A percentile compares a stretch with the other conserved stretches of the same genome.
phyloP scores from a whole-genome alignment of 805 yeast genomes.

The Metschnikowia aberdeeniae region DNA sequence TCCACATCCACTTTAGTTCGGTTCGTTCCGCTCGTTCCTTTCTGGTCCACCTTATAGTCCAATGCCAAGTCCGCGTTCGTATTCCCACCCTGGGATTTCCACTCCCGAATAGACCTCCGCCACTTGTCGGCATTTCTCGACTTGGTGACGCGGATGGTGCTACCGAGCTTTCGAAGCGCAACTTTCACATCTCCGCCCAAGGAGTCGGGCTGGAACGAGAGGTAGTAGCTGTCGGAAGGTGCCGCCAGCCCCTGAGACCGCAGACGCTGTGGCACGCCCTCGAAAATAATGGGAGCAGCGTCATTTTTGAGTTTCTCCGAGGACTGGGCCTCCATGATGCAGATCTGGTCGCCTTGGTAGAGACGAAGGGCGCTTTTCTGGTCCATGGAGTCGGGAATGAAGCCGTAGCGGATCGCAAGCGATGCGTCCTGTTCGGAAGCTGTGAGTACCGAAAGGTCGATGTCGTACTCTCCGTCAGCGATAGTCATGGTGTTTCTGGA shows the following conservation, averaged over 20 bases:
- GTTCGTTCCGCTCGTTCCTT: no score
- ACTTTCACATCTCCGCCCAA: constrained; percentile 1
- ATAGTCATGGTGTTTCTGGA: constrained; percentile 20
- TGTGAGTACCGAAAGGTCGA: constrained; percentile 30
- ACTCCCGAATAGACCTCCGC: constrained; percentile 18
- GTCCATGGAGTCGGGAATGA: constrained; percentile 40
- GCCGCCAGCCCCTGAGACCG: constrained; percentile 11
- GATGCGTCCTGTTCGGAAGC: constrained; percentile 2
- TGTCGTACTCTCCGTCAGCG: constrained; percentile 43
- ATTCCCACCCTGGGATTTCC: background rate
- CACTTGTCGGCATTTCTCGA: constrained; percentile 33
- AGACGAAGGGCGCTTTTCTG: constrained; percentile 29
- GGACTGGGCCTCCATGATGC: constrained; percentile 30
- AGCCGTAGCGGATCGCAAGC: constrained; percentile 34
- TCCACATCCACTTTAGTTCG: no score
- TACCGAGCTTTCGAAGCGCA: constrained; percentile 23
- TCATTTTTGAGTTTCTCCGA: constrained; percentile 17
- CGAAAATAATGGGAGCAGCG: constrained; percentile 30
- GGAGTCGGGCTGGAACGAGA: constrained; percentile 20
- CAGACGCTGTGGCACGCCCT: constrained; percentile 34
- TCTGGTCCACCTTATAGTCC: no score
- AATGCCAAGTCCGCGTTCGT: no score
- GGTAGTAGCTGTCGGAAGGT: constrained; percentile 28
- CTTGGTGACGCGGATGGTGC: constrained; percentile 34
- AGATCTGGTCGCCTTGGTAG: constrained; percentile 32